Conservation (phyloP, 2,329 filamentous ascomycete species). For the Ilyonectria robusta region DNA sequence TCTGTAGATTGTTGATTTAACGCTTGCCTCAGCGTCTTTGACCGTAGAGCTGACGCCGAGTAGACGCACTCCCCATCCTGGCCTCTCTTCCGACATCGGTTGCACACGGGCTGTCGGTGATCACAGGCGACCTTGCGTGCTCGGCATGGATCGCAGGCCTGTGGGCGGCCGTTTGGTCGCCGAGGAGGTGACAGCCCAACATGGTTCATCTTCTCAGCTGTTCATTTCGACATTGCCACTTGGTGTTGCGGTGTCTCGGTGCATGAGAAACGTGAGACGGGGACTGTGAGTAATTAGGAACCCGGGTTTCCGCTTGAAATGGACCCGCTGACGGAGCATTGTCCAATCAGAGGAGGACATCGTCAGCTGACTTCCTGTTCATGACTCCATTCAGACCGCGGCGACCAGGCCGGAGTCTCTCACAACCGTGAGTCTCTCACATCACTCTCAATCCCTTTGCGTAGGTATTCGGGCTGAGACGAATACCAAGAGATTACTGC, state of each 20-base stretch:
- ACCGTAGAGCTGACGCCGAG: background rate
- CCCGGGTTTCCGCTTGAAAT: background rate
- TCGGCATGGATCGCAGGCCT: constrained; percentile 34
- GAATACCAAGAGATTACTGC: too few species aligned
- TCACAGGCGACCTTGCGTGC: constrained; percentile 51
- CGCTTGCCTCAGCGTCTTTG: background rate
- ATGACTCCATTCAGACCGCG: too few species aligned
- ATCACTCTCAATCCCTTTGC: too few species aligned
- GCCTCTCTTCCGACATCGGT: constrained; percentile 46
- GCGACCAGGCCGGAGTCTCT: too few species aligned
- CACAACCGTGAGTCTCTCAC: too few species aligned
- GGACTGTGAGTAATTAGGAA: background rate
- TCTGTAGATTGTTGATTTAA: background rate
- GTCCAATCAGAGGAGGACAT: background rate
- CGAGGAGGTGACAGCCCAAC: constrained; percentile 1
- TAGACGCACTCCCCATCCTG: constrained; percentile 27
- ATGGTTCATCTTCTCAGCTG: background rate
- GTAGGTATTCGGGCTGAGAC: too few species aligned
- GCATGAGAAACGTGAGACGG: background rate
- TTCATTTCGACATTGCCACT: background rate
- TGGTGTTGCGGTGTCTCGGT: background rate
- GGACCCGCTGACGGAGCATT: background rate
- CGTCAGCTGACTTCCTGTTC: background rate
- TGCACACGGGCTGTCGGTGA: constrained; percentile 53
- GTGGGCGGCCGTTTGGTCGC: constrained; percentile 29